Evolutionary conservation across 169 alveolate species (phyloP), one percentile per base, ranked within the genome.

Genomic region (Plasmodium falciparum): DNA sequence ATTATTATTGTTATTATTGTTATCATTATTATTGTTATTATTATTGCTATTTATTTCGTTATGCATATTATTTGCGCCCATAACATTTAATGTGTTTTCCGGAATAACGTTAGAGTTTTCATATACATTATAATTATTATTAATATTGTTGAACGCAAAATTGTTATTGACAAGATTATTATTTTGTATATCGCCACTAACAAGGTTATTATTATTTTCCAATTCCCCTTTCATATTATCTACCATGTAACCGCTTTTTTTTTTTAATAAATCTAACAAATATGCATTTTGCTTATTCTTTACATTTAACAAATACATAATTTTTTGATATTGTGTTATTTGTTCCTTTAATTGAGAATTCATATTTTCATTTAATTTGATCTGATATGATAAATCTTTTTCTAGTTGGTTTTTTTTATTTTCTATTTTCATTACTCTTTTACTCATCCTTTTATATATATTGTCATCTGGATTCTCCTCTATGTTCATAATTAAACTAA

Each of bases 361-460:
- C 67, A 72, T 22, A 72, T 72, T 86, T 8, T 86, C 56, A 72
- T 86, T 86, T 39, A 86, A 54, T 65, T 86, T 86, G 2, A 70
- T 49, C 56, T 86, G 92, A 54, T 26, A 71, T 7, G 62, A 66
- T 49, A 86, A 17, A 71, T 86, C 75, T 54, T 86, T 86, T 65
- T 86, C 92, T 2, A 86, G 58, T 52, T 86, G 58, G 15, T n/a
- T 58, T 65, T 86, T 58, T 66, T 54, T 86, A n/a, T 71, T 71
- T 22, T 86, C 88, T 29, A 86, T 33, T 62, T 71, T 72, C 4
- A 17, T 13, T 22, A 86, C 49, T 12, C 15, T 63, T 62, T 71
- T 72, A 22, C 49, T 86, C 66, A 86, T 72, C 5, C 58, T 73
- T 50, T 70, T 61, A 74, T 86, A 86, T 20, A 72, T 86, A 50